Conservation (phyloP, 768 basidiomycete species). For the Auricularia sp. region DNA sequence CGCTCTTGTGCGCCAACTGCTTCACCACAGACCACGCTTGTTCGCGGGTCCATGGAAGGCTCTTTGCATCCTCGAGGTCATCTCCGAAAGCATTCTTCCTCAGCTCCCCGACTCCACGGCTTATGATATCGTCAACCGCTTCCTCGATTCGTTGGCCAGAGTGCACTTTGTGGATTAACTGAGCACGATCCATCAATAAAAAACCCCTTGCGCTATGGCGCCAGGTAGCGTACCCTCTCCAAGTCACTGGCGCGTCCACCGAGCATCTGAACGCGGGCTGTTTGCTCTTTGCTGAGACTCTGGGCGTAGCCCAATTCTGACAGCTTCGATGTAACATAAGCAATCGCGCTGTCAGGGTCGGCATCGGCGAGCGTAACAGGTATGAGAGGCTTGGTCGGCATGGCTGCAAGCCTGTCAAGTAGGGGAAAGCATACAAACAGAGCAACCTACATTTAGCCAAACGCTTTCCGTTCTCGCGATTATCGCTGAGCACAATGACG, state of each 20-base stretch:
- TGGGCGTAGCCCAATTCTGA: conserved; percentile 34
- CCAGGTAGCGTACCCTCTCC: conserved; percentile 49
- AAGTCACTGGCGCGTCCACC: conserved; percentile 90
- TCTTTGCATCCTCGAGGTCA: conserved; percentile 79
- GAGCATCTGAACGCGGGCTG: conserved; percentile 54
- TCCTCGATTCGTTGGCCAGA: conserved; percentile 62
- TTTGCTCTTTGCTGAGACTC: conserved; percentile 48
- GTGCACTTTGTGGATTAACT: conserved; percentile 82
- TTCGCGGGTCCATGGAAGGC: conserved; percentile 70
- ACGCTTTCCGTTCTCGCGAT: conserved; percentile 76
- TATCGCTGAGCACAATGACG: conserved; percentile 84
- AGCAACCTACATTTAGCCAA: conserved; percentile 43
- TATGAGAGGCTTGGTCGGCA: conserved; percentile 76
- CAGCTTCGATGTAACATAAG: conserved; percentile 74
- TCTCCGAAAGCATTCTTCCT: conserved; percentile 91
- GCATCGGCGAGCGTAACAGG: conserved; percentile 78
- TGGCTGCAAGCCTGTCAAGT: conserved; percentile 35
- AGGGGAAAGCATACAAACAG: not conserved
- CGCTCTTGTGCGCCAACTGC: conserved; percentile 54
- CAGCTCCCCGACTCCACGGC: conserved; percentile 68
- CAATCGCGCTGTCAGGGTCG: conserved; percentile 65
- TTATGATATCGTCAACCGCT: conserved; percentile 85
- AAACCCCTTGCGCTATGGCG: not conserved
- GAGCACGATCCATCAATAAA: not conserved
- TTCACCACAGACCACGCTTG: conserved; percentile 84